Conservation (phyloP, 2,329 filamentous ascomycete species). For the Proliferodiscus dingleyae region DNA sequence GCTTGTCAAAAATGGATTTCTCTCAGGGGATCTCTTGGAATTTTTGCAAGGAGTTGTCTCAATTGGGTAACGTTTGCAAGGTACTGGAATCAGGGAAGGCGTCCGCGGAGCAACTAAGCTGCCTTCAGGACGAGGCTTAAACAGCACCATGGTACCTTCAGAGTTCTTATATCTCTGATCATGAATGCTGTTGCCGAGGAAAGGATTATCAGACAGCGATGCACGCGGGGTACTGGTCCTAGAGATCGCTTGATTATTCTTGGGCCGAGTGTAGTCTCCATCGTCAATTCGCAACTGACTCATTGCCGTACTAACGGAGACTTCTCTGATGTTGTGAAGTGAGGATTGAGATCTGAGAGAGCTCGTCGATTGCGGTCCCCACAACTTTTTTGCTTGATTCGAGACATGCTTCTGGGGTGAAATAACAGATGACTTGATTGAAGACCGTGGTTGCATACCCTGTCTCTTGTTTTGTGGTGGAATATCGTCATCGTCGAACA, state of each 20-base stretch:
- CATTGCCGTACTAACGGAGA: slow-evolving; percentile 36
- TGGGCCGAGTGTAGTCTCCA: slow-evolving; percentile 6
- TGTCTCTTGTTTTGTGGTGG: slow-evolving; percentile 40
- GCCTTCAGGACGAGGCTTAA: slow-evolving; percentile 15
- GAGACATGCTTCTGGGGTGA: slow-evolving; percentile 21
- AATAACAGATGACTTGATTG: slow-evolving; percentile 25
- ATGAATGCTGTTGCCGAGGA: slow-evolving; percentile 16
- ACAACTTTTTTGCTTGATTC: slow-evolving; percentile 24
- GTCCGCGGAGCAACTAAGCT: slow-evolving; percentile 28
- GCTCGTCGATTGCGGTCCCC: slow-evolving; percentile 29
- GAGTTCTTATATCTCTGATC: slow-evolving; percentile 20
- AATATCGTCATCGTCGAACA: slow-evolving; percentile 31
- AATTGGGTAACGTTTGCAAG: slow-evolving; percentile 24
- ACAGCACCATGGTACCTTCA: slow-evolving; percentile 26
- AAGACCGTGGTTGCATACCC: slow-evolving; percentile 43
- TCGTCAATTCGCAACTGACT: slow-evolving; percentile 29
- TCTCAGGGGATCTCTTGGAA: slow-evolving; percentile 34
- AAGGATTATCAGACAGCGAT: slow-evolving; percentile 19
- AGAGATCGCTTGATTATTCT: slow-evolving; percentile 18
- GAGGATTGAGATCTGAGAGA: slow-evolving; percentile 18
- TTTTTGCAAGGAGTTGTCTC: slow-evolving; percentile 36
- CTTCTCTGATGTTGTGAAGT: slow-evolving; percentile 27
- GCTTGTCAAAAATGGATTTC: slow-evolving; percentile 59
- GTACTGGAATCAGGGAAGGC: slow-evolving; percentile 32
- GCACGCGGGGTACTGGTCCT: slow-evolving; percentile 5